Evolutionary conservation across 257 asterid genomes (phyloP).

Genomic region (Anisodus tanguticus): DNA sequence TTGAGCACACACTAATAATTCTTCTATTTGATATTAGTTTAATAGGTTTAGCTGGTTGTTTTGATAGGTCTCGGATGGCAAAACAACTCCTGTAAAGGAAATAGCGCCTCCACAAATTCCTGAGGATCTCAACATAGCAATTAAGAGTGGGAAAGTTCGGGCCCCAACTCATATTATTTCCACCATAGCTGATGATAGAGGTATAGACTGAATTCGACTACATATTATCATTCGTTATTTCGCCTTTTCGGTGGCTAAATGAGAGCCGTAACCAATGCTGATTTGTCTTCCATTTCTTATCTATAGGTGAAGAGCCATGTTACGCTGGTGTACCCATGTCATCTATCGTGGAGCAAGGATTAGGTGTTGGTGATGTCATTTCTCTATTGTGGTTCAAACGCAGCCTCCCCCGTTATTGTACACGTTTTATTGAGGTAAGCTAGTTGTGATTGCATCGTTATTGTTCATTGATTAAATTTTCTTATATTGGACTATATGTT

Average conservation of each 20-base stretch:
- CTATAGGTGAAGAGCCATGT: constrained; percentile 94
- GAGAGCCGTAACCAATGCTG: neutral
- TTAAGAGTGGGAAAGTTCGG: constrained; percentile 97
- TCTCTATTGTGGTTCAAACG: constrained; percentile 98
- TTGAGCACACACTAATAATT: neutral
- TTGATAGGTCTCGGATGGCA: constrained; percentile 71
- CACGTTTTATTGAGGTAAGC: constrained; percentile 94
- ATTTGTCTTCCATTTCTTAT: constrained; percentile 27
- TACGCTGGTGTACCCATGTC: constrained; percentile 98
- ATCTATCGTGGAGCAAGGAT: constrained; percentile 92
- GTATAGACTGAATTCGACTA: constrained; percentile 39
- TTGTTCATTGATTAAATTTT: constrained; percentile 5
- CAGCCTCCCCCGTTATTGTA: constrained; percentile 95
- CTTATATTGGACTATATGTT: neutral
- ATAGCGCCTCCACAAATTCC: constrained; percentile 95
- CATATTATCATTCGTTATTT: constrained; percentile 11
- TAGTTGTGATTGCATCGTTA: constrained; percentile 13
- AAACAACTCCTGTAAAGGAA: constrained; percentile 79
- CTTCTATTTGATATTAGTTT: neutral
- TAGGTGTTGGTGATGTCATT: constrained; percentile 98
- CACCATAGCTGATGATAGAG: constrained; percentile 98
- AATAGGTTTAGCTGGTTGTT: constrained; percentile 35
- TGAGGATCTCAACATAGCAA: constrained; percentile 90
- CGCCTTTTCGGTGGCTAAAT: neutral
- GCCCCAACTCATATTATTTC: constrained; percentile 99